Base-by-base conservation (phyloP, 176 grass and related monocot genomes). In the Musa troglodytarum region DNA sequence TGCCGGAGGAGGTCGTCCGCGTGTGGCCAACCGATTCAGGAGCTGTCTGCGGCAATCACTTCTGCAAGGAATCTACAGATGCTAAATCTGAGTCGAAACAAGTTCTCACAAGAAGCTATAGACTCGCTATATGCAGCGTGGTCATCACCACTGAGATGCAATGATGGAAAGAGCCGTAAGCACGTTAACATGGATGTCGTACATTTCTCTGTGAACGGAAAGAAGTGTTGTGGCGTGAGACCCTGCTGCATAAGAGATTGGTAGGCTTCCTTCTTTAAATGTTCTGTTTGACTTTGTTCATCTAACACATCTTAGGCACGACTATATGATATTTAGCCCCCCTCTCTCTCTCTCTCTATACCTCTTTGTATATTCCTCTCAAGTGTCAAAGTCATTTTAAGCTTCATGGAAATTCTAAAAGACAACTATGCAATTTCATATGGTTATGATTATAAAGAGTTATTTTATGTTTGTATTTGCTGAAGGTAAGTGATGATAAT, bases 1-100 rank as follows among this genome's bases (percentile, higher is more conserved):
- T 86, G 81, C 11, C 86, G 84, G 7, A 79, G 67, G 11, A 83
- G 65, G 56, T 61, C 63, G 10, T 77, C 74, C 62, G 76, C 53
- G 11, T 82, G 73, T 12, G 78, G 75, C 67, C 82, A 78, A 65
- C 24, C 71, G 49, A 80, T 89, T 74, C 84, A 89, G 69, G 86
- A 98, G 57, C 82, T 98, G 3, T 76, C 59, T 0, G 69, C 84
- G 14, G 90, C 82, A 72, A 55, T 98, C 22, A 5, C 59, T 63
- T 83, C 54, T 19, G 80, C 90, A 51, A 87, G 76, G 69, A 84
- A 85, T 28, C 79, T 98, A 70, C 90, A 81, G 55, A 68, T 94
- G 76, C 86, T 99, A 3, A 86, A 99, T 87, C 86, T 99, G 25
- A 99, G 90, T 26, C 73, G 62, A 67, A 98, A 93, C 1, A 76